Percentiles rank a stretch among this genome's conserved stretches.
Conservation (phyloP, 495 filamentous ascomycete species). For the Podospora sp. region DNA sequence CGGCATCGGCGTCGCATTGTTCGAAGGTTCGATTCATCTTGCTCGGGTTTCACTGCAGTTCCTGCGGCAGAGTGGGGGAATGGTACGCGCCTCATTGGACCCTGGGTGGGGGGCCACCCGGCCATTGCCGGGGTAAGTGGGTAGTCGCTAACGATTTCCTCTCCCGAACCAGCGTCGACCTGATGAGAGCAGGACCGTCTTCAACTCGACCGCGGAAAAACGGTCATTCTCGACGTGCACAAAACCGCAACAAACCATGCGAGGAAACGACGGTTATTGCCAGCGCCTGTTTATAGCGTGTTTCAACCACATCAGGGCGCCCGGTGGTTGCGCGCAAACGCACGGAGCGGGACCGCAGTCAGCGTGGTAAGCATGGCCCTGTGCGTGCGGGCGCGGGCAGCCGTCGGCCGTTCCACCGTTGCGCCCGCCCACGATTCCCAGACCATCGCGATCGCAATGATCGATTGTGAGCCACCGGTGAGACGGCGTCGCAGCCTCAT, state of each 20-base stretch:
- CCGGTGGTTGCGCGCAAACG: neutral
- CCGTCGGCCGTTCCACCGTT: neutral
- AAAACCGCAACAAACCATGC: neutral
- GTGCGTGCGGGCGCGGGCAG: neutral
- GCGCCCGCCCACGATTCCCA: neutral
- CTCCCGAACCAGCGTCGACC: neutral
- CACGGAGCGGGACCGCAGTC: neutral
- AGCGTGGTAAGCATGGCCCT: conserved; percentile 7
- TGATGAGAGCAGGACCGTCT: neutral
- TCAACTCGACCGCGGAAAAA: neutral
- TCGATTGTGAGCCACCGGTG: conserved; percentile 15
- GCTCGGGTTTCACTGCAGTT: neutral
- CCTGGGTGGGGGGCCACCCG: conserved; percentile 5
- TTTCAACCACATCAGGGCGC: neutral
- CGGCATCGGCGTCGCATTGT: neutral
- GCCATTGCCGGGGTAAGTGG: neutral
- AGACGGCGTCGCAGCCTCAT: conserved; percentile 13
- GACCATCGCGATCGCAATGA: conserved; percentile 8
- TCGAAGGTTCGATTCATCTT: neutral
- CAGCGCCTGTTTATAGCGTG: neutral
- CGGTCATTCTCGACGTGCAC: neutral
- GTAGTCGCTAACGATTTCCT: neutral
- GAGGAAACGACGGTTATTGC: neutral
- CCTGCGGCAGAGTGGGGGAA: neutral
- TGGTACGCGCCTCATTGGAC: conserved; percentile 13